These are phyloP conservation scores for Xanthoconium stramineum DNA, from an alignment of 768 basidiomycete species.

Conservation along the genomic window DNA sequence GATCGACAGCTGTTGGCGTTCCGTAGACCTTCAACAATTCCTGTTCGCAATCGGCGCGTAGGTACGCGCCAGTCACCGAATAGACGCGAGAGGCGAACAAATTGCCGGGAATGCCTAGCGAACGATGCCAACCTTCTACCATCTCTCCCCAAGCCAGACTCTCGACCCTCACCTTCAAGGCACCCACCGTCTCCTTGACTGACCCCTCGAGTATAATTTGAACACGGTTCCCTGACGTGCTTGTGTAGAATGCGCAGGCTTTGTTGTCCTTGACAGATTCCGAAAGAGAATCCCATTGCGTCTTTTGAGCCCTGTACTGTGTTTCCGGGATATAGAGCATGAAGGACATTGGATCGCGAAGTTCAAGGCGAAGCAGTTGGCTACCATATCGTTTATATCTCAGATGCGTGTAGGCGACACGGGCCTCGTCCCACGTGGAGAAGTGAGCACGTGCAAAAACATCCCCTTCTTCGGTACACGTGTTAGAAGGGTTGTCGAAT, in stretches of 20 bases:
- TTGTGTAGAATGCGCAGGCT: slow-evolving; percentile 34
- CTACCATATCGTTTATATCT: slow-evolving; percentile 32
- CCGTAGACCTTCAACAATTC: slow-evolving; percentile 48
- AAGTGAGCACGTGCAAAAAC: slow-evolving; percentile 44
- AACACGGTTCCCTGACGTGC: slow-evolving; percentile 24
- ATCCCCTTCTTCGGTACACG: slow-evolving; percentile 28
- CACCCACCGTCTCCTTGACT: slow-evolving; percentile 51
- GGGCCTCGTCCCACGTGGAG: slow-evolving; percentile 46
- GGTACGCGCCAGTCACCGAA: slow-evolving; percentile 37
- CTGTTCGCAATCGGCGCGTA: slow-evolving; percentile 46
- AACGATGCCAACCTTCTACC: slow-evolving; percentile 50
- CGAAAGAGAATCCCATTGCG: slow-evolving; percentile 46
- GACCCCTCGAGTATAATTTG: slow-evolving; percentile 46
- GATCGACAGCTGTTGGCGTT: slow-evolving; percentile 34
- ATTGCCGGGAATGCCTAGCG: slow-evolving; percentile 29
- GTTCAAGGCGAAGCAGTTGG: slow-evolving; percentile 36
- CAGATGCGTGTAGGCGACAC: slow-evolving; percentile 37
- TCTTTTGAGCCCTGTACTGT: slow-evolving; percentile 51
- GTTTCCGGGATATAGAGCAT: slow-evolving; percentile 43
- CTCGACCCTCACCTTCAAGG: slow-evolving; percentile 60
- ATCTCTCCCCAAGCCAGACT: slow-evolving; percentile 49
- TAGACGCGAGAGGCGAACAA: slow-evolving; percentile 36
- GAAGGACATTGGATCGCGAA: slow-evolving; percentile 51
- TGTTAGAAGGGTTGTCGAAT: slow-evolving; percentile 26
- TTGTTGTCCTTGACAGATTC: slow-evolving; percentile 35